Base-by-base conservation (phyloP, 2,329 filamentous ascomycete species). In the Ascochyta viciae-villosae region DNA sequence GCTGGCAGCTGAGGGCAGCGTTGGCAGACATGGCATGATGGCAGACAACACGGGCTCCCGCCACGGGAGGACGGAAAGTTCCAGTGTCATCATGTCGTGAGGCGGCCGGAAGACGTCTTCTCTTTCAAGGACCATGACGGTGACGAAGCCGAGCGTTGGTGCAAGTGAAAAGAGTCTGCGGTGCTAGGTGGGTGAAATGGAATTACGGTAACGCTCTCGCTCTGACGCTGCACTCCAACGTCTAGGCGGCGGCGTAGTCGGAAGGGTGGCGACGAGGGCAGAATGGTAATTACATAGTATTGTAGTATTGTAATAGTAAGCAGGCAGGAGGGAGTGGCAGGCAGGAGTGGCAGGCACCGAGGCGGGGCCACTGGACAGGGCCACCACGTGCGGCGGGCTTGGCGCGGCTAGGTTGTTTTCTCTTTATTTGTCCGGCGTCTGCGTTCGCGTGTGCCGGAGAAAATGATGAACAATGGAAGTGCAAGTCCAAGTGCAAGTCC, bases 371-470 rank as follows among this genome's bases (percentile, higher is more conserved):
- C 43, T 48, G 35, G 51, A 54, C 66, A 67, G 61, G 66, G 64
- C 50, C 48, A 54, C 66, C 66, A 69, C 66, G 66, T 69, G 66
- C 29, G 53, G 41, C 19, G 34, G 37, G 13, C 54, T 57, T 57
- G 54, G 54, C 54, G 37, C 29, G 1, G 38, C 45, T 49, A 54
- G 45, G 35, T 23, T 43, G 16, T 47, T 48, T 39, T 9, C 13
- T 33, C 34, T 22, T 23, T 31, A 13, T 37, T 39, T 29, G 42
- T 31, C 42, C 42, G 53, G 24, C 24, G 24, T 26, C 24, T 26
- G 24, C 24, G 8, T 26, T 8, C 8, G 24, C 24, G 24, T 26
- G 6, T 26, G 24, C 24, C 24, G 24, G 24, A 26, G 24, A 26
- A 26, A 8, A 8, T 7, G 24, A 19, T 19, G 19, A 19, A 19